phyloP scores from a whole-genome alignment of 2,329 filamentous ascomycete genomes.

The Aspergillus pseudoviridinutans region DNA sequence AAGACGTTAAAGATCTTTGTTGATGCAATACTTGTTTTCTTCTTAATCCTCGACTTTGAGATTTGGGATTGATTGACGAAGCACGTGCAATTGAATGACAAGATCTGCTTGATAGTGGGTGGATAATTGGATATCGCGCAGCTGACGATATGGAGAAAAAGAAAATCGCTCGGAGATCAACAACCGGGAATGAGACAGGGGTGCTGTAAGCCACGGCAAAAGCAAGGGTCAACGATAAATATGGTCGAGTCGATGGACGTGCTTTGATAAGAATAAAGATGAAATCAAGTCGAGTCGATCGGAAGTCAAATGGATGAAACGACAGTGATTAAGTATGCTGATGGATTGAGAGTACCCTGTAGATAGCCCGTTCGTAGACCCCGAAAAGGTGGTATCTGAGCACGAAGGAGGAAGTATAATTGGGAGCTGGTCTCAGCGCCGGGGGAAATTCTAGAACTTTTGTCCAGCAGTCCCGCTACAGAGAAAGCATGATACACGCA shows the following conservation, averaged over 20 bases:
- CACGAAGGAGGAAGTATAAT: neutral
- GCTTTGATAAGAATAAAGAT: constrained; percentile 10
- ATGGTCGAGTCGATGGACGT: constrained; percentile 1
- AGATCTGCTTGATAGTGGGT: constrained; percentile 10
- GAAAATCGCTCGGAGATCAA: constrained; percentile 15
- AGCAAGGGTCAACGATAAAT: neutral
- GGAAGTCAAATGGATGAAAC: neutral
- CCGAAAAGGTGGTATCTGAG: neutral
- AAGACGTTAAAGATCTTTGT: neutral
- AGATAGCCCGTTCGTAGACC: neutral
- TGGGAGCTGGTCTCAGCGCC: neutral
- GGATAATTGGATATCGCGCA: constrained; percentile 4
- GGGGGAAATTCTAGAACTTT: constrained; percentile 3
- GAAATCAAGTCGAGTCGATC: neutral
- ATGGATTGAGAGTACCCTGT: neutral
- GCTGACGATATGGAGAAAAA: constrained; percentile 5
- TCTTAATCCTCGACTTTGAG: neutral
- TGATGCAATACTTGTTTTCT: neutral
- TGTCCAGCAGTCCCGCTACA: constrained; percentile 4
- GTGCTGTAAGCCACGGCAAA: constrained; percentile 4
- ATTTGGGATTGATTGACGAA: neutral
- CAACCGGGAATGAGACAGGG: constrained; percentile 6
- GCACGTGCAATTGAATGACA: constrained; percentile 9
- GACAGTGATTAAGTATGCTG: neutral
- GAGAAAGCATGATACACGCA: constrained; percentile 7